phyloP scores from a whole-genome alignment of 2,329 filamentous ascomycete species.

The Teratosphaeria epicoccoides region DNA sequence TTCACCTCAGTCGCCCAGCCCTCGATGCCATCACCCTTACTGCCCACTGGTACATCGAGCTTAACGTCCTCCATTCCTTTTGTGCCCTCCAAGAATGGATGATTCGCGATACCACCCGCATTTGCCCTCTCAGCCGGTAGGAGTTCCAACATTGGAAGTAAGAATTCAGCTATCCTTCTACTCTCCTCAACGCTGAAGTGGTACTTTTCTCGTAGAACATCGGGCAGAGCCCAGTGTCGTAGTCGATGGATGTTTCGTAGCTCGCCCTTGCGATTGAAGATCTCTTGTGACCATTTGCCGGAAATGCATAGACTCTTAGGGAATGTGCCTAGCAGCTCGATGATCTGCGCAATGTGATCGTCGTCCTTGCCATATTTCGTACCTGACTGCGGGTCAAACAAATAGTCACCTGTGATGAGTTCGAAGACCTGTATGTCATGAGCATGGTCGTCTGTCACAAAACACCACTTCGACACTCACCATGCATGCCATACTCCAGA shows the following conservation, averaged over 20 bases:
- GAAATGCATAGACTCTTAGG: conserved; percentile 84
- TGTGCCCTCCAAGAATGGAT: conserved; percentile 72
- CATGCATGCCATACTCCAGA: conserved; percentile 99
- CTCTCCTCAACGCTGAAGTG: conserved; percentile 80
- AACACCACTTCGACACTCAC: conserved; percentile 42
- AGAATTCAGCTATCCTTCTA: conserved; percentile 67
- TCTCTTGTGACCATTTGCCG: conserved; percentile 96
- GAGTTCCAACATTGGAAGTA: conserved; percentile 84
- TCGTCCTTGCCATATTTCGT: conserved; percentile 99
- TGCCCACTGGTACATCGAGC: conserved; percentile 67
- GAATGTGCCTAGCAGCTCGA: conserved; percentile 87
- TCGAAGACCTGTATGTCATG: conserved; percentile 67
- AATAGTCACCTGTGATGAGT: conserved; percentile 93
- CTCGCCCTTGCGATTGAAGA: conserved; percentile 96
- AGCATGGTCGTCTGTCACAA: conserved; percentile 4
- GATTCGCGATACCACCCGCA: conserved; percentile 86
- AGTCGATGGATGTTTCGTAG: conserved; percentile 93
- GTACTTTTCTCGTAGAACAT: conserved; percentile 92
- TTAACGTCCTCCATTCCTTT: conserved; percentile 76
- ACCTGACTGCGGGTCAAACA: conserved; percentile 95
- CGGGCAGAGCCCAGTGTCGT: conserved; percentile 87
- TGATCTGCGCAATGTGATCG: conserved; percentile 98
- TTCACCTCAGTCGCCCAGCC: conserved; percentile 80
- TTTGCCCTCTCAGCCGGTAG: conserved; percentile 83
- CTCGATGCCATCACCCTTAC: conserved; percentile 81